A percentile compares a stretch with the other conserved stretches of the same genome.
Conservation (phyloP, 768 basidiomycete genomes). For the Exsudoporus frostii region DNA sequence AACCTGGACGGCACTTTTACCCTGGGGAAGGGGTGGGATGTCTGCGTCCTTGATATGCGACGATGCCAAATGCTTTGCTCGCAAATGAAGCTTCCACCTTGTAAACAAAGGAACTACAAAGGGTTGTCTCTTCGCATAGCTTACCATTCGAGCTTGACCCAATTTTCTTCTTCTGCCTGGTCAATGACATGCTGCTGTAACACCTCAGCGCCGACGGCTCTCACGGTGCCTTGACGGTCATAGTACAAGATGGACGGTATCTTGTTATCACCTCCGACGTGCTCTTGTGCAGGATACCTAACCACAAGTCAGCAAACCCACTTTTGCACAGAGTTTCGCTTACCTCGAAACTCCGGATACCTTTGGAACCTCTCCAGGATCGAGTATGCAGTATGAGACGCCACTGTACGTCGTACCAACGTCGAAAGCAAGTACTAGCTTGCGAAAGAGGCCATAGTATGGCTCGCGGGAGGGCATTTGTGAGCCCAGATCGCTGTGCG, state of each 20-base stretch:
- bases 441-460: conserved; percentile 38
- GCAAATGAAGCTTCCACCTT: conserved; percentile 36
- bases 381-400: conserved; percentile 35
- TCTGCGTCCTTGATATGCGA: conserved; percentile 23
- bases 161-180: conserved; percentile 36
- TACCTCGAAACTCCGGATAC: conserved; percentile 30
- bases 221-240: conserved; percentile 36
- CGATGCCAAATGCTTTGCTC: conserved; percentile 23
- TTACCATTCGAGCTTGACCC: conserved; percentile 41
- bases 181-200: conserved; percentile 33
- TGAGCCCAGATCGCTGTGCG: not conserved
- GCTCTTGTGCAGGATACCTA: conserved; percentile 48
- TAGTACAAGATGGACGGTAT: conserved; percentile 50
- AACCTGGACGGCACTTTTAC: conserved; percentile 19
- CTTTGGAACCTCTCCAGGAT: conserved; percentile 33
- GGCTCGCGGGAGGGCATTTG: conserved; percentile 29
- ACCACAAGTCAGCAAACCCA: not conserved
- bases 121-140: not conserved
- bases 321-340: not conserved
- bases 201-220: conserved; percentile 45
- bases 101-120: not conserved
- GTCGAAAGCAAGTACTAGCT: conserved; percentile 43
- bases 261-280: conserved; percentile 44
- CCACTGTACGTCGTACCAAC: conserved; percentile 45
- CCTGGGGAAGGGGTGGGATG: conserved; percentile 23